phyloP scores from a whole-genome alignment of 192 early-diverging fungal species.

The Linderina pennispora region DNA sequence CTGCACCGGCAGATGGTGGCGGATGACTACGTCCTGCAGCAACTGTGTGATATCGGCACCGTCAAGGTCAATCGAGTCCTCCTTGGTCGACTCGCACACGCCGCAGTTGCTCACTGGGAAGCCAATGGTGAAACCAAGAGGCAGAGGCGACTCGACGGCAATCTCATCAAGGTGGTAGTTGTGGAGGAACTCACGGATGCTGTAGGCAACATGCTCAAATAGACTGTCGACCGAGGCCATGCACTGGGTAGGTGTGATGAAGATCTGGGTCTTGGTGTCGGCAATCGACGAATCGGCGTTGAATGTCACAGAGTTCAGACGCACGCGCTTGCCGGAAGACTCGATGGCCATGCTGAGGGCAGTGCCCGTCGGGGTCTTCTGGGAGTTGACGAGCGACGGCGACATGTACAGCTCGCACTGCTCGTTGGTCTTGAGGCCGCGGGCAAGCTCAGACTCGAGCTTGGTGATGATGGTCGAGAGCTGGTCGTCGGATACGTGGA shows the following conservation, averaged over 20 bases:
- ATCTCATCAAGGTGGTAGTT: conserved; percentile 3
- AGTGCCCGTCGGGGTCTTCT: no score
- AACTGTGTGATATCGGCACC: conserved; percentile 69
- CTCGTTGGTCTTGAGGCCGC: conserved; percentile 52
- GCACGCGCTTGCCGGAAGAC: conserved; percentile 78
- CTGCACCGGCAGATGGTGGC: conserved; percentile 66
- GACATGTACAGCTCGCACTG: conserved; percentile 70
- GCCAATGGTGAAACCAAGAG: conserved; percentile 85
- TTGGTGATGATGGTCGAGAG: conserved; percentile 9
- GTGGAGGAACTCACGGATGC: conserved; percentile 67
- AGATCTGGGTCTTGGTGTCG: conserved; percentile 56
- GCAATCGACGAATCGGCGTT: conserved; percentile 49
- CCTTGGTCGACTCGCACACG: conserved; percentile 42
- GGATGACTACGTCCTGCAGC: conserved; percentile 64
- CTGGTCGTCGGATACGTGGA: conserved; percentile 15
- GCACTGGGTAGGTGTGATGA: conserved; percentile 36
- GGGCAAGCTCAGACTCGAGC: conserved; percentile 52
- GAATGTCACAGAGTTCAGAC: conserved; percentile 73
- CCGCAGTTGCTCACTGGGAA: conserved; percentile 60
- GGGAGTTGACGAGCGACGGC: no score
- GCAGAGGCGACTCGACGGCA: not conserved
- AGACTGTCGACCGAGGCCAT: conserved; percentile 37
- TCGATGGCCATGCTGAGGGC: no score
- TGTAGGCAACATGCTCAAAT: conserved; percentile 83
- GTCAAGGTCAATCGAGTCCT: conserved; percentile 49